Conservation (phyloP, 441 rosid species). For the Brassica hybrid region DNA sequence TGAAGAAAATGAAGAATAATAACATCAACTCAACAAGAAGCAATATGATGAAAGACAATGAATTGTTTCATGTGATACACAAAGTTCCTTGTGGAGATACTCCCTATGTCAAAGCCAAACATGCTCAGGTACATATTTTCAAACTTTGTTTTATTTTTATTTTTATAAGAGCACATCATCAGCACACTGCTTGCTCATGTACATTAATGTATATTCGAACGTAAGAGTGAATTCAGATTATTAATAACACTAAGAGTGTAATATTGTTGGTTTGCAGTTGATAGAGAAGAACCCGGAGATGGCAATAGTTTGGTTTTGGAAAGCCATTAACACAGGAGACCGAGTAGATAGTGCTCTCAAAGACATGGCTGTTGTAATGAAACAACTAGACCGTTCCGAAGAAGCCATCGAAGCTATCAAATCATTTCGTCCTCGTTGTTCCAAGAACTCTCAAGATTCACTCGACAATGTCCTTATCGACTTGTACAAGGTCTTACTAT, state of each 20-base stretch:
- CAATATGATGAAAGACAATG: constrained; percentile 42
- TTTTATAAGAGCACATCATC: neutral
- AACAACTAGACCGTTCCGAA: too few relatives aligned
- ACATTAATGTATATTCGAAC: neutral
- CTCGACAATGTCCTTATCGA: constrained; percentile 90
- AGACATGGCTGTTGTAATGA: too few relatives aligned
- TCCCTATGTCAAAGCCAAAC: constrained; percentile 46
- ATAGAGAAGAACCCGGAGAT: too few relatives aligned
- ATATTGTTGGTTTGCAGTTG: constrained; percentile 48
- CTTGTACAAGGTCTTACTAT: constrained; percentile 71
- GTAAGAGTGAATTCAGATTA: constrained; percentile 12
- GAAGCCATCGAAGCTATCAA: constrained; percentile 90
- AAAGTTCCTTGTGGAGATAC: constrained; percentile 67
- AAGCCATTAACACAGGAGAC: too few relatives aligned
- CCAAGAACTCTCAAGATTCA: too few relatives aligned
- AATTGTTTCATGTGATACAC: constrained; percentile 62
- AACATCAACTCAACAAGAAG: constrained; percentile 23
- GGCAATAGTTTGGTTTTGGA: too few relatives aligned
- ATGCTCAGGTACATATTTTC: constrained; percentile 31
- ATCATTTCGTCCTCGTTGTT: constrained; percentile 70
- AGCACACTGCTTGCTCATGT: neutral
- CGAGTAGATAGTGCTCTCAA: too few relatives aligned
- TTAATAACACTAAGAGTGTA: neutral
- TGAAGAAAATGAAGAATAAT: constrained; percentile 32
- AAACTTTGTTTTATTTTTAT: too few relatives aligned